phyloP scores from a whole-genome alignment of 306 rosid species.

The Malus asiatica region DNA sequence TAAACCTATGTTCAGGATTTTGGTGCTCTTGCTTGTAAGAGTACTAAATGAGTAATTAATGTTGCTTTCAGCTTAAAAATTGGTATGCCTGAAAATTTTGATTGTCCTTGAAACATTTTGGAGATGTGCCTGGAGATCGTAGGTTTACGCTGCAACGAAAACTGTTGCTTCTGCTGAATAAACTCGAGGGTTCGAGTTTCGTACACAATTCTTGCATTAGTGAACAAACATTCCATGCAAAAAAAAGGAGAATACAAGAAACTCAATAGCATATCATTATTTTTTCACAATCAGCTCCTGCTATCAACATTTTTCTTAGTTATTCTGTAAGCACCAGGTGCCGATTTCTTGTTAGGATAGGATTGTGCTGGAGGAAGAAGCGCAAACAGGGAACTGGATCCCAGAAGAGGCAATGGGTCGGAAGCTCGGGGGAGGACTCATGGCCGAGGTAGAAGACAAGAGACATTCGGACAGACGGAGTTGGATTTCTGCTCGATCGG shows the following conservation, averaged over 20 bases:
- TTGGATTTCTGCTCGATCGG: not conserved
- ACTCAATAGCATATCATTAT: too few species aligned
- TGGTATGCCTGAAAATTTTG: not conserved
- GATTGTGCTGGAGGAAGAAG: not conserved
- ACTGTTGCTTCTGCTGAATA: not conserved
- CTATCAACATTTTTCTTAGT: too few species aligned
- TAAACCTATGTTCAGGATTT: not conserved
- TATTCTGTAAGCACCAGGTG: not conserved
- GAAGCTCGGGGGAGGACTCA: not conserved
- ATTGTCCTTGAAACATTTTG: not conserved
- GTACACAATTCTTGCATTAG: not conserved
- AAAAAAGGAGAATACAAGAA: too few species aligned
- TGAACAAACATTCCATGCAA: too few species aligned
- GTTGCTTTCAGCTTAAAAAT: not conserved
- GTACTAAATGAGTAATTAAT: not conserved
- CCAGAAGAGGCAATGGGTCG: not conserved
- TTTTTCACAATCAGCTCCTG: too few species aligned
- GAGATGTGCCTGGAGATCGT: not conserved
- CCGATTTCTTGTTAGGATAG: not conserved
- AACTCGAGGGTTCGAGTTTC: not conserved
- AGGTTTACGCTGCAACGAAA: not conserved
- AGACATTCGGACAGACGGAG: not conserved
- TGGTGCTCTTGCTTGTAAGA: not conserved
- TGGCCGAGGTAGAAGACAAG: not conserved
- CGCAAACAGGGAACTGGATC: not conserved